phyloP scores from a whole-genome alignment of 1,139 yeast genomes.

The Yamadazyma taylorii region DNA sequence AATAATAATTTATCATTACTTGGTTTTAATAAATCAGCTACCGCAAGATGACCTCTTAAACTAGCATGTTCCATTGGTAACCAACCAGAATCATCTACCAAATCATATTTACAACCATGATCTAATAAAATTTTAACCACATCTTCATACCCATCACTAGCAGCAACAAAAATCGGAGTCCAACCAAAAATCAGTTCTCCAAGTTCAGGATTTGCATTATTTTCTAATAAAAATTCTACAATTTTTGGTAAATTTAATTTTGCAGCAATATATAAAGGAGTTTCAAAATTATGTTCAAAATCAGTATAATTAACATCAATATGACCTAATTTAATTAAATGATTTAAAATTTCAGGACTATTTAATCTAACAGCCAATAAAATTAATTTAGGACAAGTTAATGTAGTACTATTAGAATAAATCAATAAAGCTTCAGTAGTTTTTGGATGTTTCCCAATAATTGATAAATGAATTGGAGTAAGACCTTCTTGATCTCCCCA shows the following conservation, averaged over 20 bases:
- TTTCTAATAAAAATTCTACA: conserved; percentile 54
- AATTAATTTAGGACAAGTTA: conserved; percentile 51
- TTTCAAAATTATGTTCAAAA: conserved; percentile 62
- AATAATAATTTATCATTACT: conserved; percentile 31
- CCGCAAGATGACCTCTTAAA: conserved; percentile 78
- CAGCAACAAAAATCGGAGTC: conserved; percentile 93
- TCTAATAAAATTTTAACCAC: conserved; percentile 57
- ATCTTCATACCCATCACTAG: conserved; percentile 74
- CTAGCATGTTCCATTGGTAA: conserved; percentile 96
- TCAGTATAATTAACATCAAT: conserved; percentile 67
- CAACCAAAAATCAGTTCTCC: conserved; percentile 84
- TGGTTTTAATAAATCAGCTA: conserved; percentile 63
- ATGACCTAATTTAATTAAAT: conserved; percentile 56
- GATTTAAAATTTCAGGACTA: conserved; percentile 54
- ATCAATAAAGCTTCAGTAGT: conserved; percentile 64
- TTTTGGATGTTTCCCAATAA: conserved; percentile 78
- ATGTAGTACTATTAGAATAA: conserved; percentile 36
- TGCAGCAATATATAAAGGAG: conserved; percentile 78
- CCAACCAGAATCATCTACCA: conserved; percentile 90
- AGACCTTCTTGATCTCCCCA: conserved; percentile 88
- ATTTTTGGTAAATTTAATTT: conserved; percentile 58
- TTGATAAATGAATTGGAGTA: conserved; percentile 83
- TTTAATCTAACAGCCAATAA: conserved; percentile 73
- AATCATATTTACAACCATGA: conserved; percentile 53
- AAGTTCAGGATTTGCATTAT: conserved; percentile 69